Evolutionary conservation across 192 early-diverging fungal species (phyloP).

Genomic region (Mortierella antarctica): DNA sequence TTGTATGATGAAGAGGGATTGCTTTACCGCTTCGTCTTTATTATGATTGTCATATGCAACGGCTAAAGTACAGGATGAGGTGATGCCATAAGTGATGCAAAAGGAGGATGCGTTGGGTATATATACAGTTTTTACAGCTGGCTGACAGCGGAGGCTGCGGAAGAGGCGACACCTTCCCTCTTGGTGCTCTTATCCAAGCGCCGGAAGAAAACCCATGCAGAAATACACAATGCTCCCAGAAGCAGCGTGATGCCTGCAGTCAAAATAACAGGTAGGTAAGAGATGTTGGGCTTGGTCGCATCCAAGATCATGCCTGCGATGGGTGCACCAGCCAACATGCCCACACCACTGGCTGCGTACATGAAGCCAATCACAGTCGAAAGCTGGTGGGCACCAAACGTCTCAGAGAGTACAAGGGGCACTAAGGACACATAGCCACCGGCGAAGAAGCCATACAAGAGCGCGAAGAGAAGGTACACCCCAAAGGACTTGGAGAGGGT

Average conservation of each 20-base stretch:
- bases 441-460: conserved; percentile 61
- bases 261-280: conserved; percentile 49
- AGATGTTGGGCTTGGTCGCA: conserved; percentile 35
- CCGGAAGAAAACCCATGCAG: conserved; percentile 40
- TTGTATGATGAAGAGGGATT: no score
- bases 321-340: conserved; percentile 56
- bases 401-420: conserved; percentile 47
- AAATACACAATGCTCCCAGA: conserved; percentile 33
- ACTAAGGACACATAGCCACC: conserved; percentile 60
- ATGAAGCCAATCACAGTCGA: conserved; percentile 59
- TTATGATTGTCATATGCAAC: background rate
- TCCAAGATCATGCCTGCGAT: conserved; percentile 46
- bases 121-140: background rate
- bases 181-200: conserved; percentile 34
- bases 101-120: background rate
- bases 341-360: conserved; percentile 56
- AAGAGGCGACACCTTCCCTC: conserved; percentile 8
- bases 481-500: conserved; percentile 42
- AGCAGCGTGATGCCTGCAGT: conserved; percentile 32
- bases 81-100: background rate
- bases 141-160: conserved; percentile 6
- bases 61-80: background rate
- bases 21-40: no score
- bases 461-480: conserved; percentile 51
- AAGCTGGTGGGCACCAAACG: conserved; percentile 56